These are phyloP conservation scores for Aureobasidium musti DNA, from an alignment of 2,329 filamentous ascomycete genomes.

Conservation along the genomic window DNA sequence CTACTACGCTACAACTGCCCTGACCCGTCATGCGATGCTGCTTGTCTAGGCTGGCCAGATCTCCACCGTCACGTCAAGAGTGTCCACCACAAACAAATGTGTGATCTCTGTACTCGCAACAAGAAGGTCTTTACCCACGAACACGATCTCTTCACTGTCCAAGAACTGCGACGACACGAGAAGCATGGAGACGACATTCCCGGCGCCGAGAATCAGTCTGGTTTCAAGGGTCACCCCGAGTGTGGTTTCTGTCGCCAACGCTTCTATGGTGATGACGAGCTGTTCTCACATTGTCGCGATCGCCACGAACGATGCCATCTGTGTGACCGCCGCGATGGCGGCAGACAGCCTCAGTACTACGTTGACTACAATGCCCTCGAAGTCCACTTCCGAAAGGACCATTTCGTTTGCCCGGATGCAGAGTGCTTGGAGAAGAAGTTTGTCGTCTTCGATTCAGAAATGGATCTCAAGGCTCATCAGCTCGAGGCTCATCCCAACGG, in stretches of 20 bases:
- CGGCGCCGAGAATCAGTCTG: slow-evolving; percentile 86
- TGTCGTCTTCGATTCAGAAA: slow-evolving; percentile 90
- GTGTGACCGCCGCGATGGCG: slow-evolving; percentile 69
- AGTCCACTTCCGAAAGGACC: slow-evolving; percentile 81
- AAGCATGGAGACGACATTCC: slow-evolving; percentile 86
- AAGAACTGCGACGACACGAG: slow-evolving; percentile 84
- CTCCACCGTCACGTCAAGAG: slow-evolving; percentile 78
- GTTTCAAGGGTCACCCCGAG: slow-evolving; percentile 92
- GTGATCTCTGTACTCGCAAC: slow-evolving; percentile 84
- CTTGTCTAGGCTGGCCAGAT: slow-evolving; percentile 78
- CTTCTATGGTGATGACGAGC: slow-evolving; percentile 94
- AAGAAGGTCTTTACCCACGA: slow-evolving; percentile 99
- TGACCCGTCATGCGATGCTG: slow-evolving; percentile 78
- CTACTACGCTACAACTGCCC: slow-evolving; percentile 94
- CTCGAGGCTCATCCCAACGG: slow-evolving; percentile 77
- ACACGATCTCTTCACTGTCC: slow-evolving; percentile 83
- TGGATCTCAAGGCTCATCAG: slow-evolving; percentile 94
- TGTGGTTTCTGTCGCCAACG: slow-evolving; percentile 89
- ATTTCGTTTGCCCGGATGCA: slow-evolving; percentile 79
- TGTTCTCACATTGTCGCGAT: slow-evolving; percentile 89
- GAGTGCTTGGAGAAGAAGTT: slow-evolving; percentile 98
- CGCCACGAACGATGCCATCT: slow-evolving; percentile 95
- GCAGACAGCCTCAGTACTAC: slow-evolving; percentile 82
- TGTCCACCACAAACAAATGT: slow-evolving; percentile 84
- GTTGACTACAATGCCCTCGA: slow-evolving; percentile 84